phyloP scores from a whole-genome alignment of 192 early-diverging fungal genomes.

The Haplosporangium gracile region DNA sequence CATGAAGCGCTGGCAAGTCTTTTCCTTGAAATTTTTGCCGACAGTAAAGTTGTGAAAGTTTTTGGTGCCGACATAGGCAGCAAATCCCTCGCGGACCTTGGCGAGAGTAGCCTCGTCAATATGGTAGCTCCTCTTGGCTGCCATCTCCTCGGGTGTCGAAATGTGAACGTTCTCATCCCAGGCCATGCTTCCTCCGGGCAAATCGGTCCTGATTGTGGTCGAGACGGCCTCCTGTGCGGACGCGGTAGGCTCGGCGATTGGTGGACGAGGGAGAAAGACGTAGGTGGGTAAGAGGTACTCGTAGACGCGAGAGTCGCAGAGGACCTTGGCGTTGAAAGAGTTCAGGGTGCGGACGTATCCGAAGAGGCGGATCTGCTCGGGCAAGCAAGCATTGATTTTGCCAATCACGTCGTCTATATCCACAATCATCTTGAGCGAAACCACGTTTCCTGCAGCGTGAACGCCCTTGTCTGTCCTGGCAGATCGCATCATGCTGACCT shows the following conservation, averaged over 20 bases:
- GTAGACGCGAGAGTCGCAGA: constrained; percentile 95
- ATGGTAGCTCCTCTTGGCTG: constrained; percentile 72
- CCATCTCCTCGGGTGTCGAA: constrained; percentile 73
- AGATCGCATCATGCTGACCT: constrained; percentile 89
- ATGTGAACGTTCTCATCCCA: constrained; percentile 54
- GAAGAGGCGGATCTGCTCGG: constrained; percentile 85
- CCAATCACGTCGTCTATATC: constrained; percentile 79
- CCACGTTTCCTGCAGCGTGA: constrained; percentile 96
- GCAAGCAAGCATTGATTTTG: constrained; percentile 86
- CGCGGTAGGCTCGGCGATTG: constrained; percentile 7
- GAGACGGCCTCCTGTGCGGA: not conserved
- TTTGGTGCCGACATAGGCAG: constrained; percentile 85
- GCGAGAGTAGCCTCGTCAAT: constrained; percentile 72
- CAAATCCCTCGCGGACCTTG: constrained; percentile 76
- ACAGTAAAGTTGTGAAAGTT: constrained; percentile 98
- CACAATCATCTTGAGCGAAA: constrained; percentile 91
- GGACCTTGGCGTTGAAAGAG: constrained; percentile 92
- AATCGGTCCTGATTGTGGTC: constrained; percentile 20
- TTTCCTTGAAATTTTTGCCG: constrained; percentile 80
- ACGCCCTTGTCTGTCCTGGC: constrained; percentile 99
- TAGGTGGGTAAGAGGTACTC: constrained; percentile 98
- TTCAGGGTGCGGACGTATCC: constrained; percentile 75
- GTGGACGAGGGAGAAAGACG: constrained; percentile 72
- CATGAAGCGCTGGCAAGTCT: constrained; percentile 86
- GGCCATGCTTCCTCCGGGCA: constrained; percentile 44